Conservation (phyloP, 805 yeast genomes). For the Ogataea pignaliae region DNA sequence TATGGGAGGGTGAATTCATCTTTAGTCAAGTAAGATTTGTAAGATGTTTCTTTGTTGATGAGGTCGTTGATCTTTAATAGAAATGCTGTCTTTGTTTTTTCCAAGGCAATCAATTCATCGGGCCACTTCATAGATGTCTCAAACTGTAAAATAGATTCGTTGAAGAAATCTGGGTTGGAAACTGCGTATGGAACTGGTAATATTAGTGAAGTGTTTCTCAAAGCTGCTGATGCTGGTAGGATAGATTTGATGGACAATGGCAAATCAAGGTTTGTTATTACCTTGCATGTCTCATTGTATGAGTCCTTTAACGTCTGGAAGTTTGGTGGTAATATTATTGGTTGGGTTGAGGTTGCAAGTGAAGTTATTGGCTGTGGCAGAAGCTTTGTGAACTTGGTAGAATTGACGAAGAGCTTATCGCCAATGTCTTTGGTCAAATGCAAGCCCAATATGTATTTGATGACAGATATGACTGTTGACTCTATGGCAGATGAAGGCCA, state of each 20-base stretch:
- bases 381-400: constrained; percentile 42
- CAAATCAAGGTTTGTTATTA: constrained; percentile 45
- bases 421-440: constrained; percentile 51
- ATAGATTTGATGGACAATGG: constrained; percentile 74
- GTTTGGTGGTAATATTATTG: constrained; percentile 37
- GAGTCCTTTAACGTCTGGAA: constrained; percentile 43
- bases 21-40: constrained; percentile 55
- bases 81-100: constrained; percentile 88
- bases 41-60: constrained; percentile 47
- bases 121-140: constrained; percentile 96
- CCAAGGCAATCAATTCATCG: constrained; percentile 78
- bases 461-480: constrained; percentile 62
- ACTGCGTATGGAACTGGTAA: constrained; percentile 81
- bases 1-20: constrained; percentile 64
- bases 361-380: constrained; percentile 61
- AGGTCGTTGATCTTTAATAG: constrained; percentile 57
- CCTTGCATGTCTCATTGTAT: constrained; percentile 47
- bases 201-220: constrained; percentile 70
- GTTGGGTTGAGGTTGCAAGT: constrained; percentile 48
- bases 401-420: constrained; percentile 32
- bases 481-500: constrained; percentile 62
- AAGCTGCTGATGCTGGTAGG: constrained; percentile 66
- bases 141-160: constrained; percentile 77
- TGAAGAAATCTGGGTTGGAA: constrained; percentile 72
- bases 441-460: constrained; percentile 54